A percentile compares a stretch with the other conserved stretches of the same genome.
Evolutionary conservation across 805 yeast species (phyloP).

Genomic region (Lachancea kluyveri): DNA sequence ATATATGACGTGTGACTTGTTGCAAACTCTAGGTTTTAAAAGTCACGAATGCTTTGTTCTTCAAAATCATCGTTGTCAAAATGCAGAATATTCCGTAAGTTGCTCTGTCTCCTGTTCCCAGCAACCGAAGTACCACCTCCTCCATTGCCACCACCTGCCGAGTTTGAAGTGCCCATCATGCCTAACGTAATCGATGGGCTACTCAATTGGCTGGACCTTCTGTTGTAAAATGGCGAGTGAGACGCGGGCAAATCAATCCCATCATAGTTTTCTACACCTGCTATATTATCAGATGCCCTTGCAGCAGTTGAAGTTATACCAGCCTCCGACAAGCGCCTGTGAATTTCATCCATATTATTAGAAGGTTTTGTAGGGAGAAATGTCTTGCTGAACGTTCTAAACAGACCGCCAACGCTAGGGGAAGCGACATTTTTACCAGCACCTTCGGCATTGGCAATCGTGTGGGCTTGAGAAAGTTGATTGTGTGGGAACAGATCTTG

Average conservation of each 20-base stretch:
- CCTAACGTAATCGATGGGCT: background rate
- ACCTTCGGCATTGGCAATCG: background rate
- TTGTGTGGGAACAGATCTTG: conserved; percentile 20
- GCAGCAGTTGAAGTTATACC: conserved; percentile 39
- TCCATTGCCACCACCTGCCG: too few species aligned
- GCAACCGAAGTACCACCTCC: conserved; percentile 4
- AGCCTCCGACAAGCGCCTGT: conserved; percentile 30
- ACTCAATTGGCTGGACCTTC: background rate
- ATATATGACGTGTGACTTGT: too few species aligned
- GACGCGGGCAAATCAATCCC: conserved; percentile 10
- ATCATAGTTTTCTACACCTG: conserved; percentile 36
- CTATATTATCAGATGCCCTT: conserved; percentile 38
- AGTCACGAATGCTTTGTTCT: conserved; percentile 9
- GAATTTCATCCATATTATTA: conserved; percentile 26
- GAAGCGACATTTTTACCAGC: background rate
- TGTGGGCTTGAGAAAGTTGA: conserved; percentile 7
- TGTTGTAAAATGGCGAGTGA: conserved; percentile 2
- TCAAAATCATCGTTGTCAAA: conserved; percentile 13
- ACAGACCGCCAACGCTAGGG: conserved; percentile 3
- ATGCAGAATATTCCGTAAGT: background rate
- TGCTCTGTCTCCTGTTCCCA: background rate
- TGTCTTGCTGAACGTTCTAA: conserved; percentile 17
- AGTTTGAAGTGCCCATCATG: too few species aligned
- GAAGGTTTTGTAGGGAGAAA: conserved; percentile 15
- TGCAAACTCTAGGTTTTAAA: background rate